Evolutionary conservation across 2,329 filamentous ascomycete species (phyloP), one percentile per base, ranked within the genome.

Genomic region (Ceratocystis harringtonii): DNA sequence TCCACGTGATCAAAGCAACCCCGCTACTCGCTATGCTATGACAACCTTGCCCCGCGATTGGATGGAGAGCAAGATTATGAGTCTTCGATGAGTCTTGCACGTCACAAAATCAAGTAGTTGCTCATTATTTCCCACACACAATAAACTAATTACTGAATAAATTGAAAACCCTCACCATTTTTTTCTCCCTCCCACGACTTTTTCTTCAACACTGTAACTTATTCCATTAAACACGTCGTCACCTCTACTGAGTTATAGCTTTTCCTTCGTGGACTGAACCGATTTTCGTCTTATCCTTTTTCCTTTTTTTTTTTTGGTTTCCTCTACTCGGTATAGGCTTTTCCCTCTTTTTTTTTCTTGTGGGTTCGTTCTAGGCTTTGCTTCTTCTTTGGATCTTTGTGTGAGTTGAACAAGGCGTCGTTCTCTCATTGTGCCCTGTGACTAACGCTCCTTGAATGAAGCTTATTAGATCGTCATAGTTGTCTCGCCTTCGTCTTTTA

Each of bases 251-350:
- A 12, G 12, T 5, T 41, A 15, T 41, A 41, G 36, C 48, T 58
- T 52, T 64, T 28, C 48, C 48, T 52, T 15, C 4, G 48, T 22
- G 22, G 22, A 28, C 48, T 6, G 8, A 36, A 57, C 55, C 19
- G 12, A 15, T 15, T 57, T 64, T 58, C 44, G 28, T 64, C 22
- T 63, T 63, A n/a, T 64, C 48, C 43, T 57, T 45, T 41, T 41
- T 36, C 7, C 8, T 36, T 36, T 41, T 41, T 36, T 10, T 36
- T 36, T 36, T 15, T 41, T 41, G 36, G 62, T 50, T 48, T 57
- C 50, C 28, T 61, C 30, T n/a, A 61, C 36, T 43, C 17, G 1
- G 17, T 41, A 15, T 41, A 15, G 60, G 28, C 36, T 10, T 62
- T 44, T 30, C 3, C 36, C 17, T 36, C 17, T 62, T 45, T 41